Conservation (phyloP, 352 stramenopile genomes). For the Blastocystis sp. region DNA sequence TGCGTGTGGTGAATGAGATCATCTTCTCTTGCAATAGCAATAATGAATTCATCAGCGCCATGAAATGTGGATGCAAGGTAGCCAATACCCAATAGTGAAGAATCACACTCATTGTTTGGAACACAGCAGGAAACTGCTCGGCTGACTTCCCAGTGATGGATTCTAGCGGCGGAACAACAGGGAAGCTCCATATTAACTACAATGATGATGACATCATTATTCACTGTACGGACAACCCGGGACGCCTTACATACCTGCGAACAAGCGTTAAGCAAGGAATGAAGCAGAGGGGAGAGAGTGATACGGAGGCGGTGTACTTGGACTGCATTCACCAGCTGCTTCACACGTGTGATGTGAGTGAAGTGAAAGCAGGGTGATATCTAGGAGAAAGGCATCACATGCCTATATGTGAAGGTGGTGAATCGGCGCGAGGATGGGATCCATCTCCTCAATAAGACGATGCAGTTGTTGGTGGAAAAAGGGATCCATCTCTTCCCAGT, state of each 20-base stretch:
- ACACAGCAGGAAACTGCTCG: too few relatives aligned
- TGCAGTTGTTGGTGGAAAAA: background rate
- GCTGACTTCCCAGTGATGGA: background rate
- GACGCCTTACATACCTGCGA: constrained; percentile 37
- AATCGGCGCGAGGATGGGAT: constrained; percentile 35
- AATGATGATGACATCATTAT: constrained; percentile 44
- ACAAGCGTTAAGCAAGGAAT: constrained; percentile 43
- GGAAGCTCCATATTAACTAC: constrained; percentile 57
- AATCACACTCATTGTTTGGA: too few relatives aligned
- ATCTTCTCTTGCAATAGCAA: too few relatives aligned
- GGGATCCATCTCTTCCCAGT: constrained; percentile 31
- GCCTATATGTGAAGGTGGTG: constrained; percentile 43
- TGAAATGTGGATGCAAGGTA: too few relatives aligned
- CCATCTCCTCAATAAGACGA: constrained; percentile 8
- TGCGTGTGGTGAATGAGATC: too few relatives aligned
- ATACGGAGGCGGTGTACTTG: background rate
- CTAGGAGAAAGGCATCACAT: background rate
- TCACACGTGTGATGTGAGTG: background rate
- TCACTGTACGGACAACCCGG: constrained; percentile 62
- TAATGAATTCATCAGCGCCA: too few relatives aligned
- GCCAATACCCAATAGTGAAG: too few relatives aligned
- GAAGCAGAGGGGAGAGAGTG: background rate
- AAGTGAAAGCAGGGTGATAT: background rate
- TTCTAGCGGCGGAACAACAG: background rate
- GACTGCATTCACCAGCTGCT: constrained; percentile 29